Evolutionary conservation across 495 filamentous ascomycete genomes (phyloP).

Genomic region (Lichenothelia convexa): DNA sequence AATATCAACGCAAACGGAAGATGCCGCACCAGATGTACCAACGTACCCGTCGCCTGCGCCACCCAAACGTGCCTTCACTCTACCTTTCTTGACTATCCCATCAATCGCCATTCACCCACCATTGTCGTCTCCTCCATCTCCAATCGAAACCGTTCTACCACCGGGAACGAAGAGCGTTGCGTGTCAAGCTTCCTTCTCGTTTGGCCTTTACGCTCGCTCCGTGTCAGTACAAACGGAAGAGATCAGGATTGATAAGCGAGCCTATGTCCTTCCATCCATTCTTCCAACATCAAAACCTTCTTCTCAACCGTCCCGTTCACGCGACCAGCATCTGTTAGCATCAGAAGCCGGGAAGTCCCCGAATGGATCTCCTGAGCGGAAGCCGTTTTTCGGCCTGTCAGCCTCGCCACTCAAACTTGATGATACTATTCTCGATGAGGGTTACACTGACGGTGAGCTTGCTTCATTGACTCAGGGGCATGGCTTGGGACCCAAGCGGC

Average conservation of each 20-base stretch:
- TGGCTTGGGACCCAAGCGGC: slow-evolving; percentile 42
- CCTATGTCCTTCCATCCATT: slow-evolving; percentile 55
- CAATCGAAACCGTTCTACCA: slow-evolving; percentile 39
- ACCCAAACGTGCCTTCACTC: slow-evolving; percentile 10
- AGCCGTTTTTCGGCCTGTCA: no score
- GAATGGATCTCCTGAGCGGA: no score
- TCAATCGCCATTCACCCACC: slow-evolving; percentile 50
- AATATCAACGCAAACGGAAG: slow-evolving; percentile 59
- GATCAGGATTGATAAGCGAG: slow-evolving; percentile 58
- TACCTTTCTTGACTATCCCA: slow-evolving; percentile 30
- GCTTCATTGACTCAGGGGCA: slow-evolving; percentile 45
- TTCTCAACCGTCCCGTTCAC: no score
- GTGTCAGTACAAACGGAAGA: slow-evolving; percentile 70
- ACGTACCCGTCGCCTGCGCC: slow-evolving; percentile 5
- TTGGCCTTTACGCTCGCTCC: slow-evolving; percentile 25
- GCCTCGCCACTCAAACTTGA: no score
- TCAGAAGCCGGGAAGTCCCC: no score
- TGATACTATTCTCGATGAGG: no score
- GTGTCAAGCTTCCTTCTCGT: slow-evolving; percentile 31
- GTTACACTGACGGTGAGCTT: slow-evolving; percentile 76
- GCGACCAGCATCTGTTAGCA: no score
- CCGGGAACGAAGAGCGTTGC: slow-evolving; percentile 44
- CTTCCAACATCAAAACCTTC: slow-evolving; percentile 68
- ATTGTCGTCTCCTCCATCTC: slow-evolving; percentile 43
- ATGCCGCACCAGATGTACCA: slow-evolving; percentile 12